Evolutionary conservation across 495 filamentous ascomycete species (phyloP).

Genomic region (Coniosporium apollinis): DNA sequence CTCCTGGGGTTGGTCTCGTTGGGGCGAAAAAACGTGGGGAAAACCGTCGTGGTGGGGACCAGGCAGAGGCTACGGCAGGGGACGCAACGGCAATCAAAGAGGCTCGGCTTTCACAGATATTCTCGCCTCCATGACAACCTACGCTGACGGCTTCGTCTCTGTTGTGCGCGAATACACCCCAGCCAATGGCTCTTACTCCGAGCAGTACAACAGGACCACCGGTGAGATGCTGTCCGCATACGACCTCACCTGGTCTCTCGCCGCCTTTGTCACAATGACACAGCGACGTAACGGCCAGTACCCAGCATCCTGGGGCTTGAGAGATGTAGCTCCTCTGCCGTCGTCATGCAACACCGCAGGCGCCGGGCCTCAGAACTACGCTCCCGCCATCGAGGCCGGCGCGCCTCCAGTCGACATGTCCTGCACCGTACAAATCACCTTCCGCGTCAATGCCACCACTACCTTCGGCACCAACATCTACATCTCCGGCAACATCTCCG

Average conservation of each 20-base stretch:
- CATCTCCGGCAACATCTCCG: conserved; percentile 31
- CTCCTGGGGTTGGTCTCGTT: background rate
- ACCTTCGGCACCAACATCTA: conserved; percentile 41
- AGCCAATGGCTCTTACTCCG: conserved; percentile 37
- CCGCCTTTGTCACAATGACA: conserved; percentile 43
- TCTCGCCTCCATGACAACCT: conserved; percentile 36
- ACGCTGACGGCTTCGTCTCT: conserved; percentile 47
- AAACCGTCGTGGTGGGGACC: background rate
- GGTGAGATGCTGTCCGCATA: conserved; percentile 38
- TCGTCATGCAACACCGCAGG: background rate
- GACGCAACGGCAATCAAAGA: conserved; percentile 7
- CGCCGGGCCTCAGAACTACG: background rate
- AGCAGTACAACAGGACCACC: conserved; percentile 39
- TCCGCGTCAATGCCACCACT: conserved; percentile 39
- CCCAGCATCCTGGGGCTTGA: conserved; percentile 32
- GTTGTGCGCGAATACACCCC: conserved; percentile 33
- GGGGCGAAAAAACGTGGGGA: background rate
- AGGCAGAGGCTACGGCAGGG: background rate
- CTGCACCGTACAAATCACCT: conserved; percentile 37
- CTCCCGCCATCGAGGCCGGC: conserved; percentile 4
- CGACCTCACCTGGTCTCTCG: conserved; percentile 54
- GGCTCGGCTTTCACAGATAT: conserved; percentile 34
- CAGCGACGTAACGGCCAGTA: conserved; percentile 26
- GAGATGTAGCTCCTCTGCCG: background rate
- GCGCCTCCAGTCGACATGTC: conserved; percentile 24